Base-by-base conservation (phyloP, 1,284 basidiomycete species). In the Trametes pubescens region DNA sequence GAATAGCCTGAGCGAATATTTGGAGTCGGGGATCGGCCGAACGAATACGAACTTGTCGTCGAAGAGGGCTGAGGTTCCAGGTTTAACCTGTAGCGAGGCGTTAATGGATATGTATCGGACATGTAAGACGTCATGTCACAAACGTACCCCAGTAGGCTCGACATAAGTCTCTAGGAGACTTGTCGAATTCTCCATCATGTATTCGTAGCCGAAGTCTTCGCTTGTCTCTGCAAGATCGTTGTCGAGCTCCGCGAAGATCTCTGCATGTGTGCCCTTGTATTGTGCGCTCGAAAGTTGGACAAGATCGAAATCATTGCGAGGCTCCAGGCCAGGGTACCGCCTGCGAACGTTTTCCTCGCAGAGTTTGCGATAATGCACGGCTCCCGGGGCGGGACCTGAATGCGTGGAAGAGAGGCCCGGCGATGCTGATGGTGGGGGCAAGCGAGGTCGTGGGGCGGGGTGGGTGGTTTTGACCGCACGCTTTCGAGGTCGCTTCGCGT, bases 111-210 rank as follows among this genome's bases (percentile, higher is more conserved):
- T 48, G 7, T 21, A 8, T 21, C 3, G 11, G 44, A 47, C 21
- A 24, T 10, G 10, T 16, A 2, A 13, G 4, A 48, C 47, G 26
- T 11, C 40, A 10, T 38, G 37, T 18, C 14, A 24, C 13, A 14
- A 24, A 34, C 49, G 18, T n/a, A 51, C 49, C 49, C 49, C 49
- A n/a, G 29, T 51, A 21, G 49, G 49, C n/a, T 51, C 49, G 0
- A 51, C 29, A 13, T n/a, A 34, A 2, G 32, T 34, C n/a, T 8
- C 49, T 7, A 43, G 8, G 18, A 1, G 4, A 9, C 18, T 43
- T 29, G 47, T n/a, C 16, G 14, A 43, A 2, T 43, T n/a, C 8
- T 43, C 16, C 18, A 43, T n/a, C 6, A 43, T n/a, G 40, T 18
- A 43, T 7, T 43, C 40, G 40, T 43, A 43, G 14, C 40, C 11